Evolutionary conservation across 2,329 filamentous ascomycete genomes (phyloP).

Genomic region (Fusarium burgessii): DNA sequence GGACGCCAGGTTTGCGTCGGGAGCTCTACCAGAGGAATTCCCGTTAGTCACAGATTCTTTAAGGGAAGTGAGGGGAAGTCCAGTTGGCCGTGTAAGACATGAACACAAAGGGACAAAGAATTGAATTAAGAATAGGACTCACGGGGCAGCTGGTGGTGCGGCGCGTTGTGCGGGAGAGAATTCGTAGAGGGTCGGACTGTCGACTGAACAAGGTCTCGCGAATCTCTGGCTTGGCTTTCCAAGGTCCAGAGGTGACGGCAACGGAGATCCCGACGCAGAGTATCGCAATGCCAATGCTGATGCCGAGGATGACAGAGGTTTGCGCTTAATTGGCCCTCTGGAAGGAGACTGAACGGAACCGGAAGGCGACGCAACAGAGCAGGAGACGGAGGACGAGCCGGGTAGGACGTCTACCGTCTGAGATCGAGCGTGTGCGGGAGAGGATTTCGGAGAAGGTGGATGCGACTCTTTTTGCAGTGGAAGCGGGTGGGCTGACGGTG

Average conservation of each 20-base stretch:
- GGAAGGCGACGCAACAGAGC: conserved; percentile 19
- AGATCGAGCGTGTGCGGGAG: conserved; percentile 42
- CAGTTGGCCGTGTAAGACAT: conserved; percentile 20
- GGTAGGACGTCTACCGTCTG: conserved; percentile 43
- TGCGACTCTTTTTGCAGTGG: conserved; percentile 22
- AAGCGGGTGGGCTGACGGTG: conserved; percentile 35
- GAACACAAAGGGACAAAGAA: conserved; percentile 14
- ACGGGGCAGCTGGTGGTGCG: conserved; percentile 41
- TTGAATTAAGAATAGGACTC: conserved; percentile 35
- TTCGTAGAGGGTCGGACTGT: conserved; percentile 73
- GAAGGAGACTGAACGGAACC: conserved; percentile 36
- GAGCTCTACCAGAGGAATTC: conserved; percentile 44
- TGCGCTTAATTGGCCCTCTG: conserved; percentile 64
- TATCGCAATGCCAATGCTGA: conserved; percentile 42
- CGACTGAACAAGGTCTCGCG: conserved; percentile 66
- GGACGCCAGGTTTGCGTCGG: conserved; percentile 43
- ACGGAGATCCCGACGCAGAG: conserved; percentile 43
- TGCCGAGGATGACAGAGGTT: conserved; percentile 68
- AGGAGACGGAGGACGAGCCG: conserved; percentile 38
- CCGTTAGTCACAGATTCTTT: conserved; percentile 45
- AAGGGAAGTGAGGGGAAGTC: conserved; percentile 9
- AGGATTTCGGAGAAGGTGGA: conserved; percentile 29
- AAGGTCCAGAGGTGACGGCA: conserved; percentile 55
- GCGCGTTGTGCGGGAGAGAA: conserved; percentile 55
- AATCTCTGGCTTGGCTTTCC: conserved; percentile 65